These are phyloP conservation scores for Rosa rugosa DNA, from an alignment of 306 rosid species.

Conservation along the genomic window DNA sequence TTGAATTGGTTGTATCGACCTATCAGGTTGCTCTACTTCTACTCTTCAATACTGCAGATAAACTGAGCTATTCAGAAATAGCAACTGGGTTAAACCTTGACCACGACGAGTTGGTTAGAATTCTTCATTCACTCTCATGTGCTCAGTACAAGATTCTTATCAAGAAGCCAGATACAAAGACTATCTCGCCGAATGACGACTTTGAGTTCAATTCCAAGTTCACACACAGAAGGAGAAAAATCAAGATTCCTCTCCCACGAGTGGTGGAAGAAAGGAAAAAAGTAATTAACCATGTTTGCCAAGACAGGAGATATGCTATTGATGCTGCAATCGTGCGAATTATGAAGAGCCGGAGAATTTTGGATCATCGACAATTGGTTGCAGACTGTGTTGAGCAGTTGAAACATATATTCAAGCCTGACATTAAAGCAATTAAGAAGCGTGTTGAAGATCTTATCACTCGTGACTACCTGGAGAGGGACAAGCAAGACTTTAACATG, in stretches of 20 bases:
- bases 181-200: too few species aligned
- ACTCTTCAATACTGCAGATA: constrained; percentile 57
- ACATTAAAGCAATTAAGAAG: constrained; percentile 4
- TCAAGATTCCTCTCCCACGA: constrained; percentile 68
- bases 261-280: constrained; percentile 54
- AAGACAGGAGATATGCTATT: constrained; percentile 62
- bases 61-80: constrained; percentile 59
- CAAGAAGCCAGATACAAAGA: constrained; percentile 48
- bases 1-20: constrained; percentile 61
- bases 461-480: constrained; percentile 65
- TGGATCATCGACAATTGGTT: constrained; percentile 54
- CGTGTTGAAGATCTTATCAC: constrained; percentile 52
- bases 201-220: too few species aligned
- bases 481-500: constrained; percentile 39
- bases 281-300: constrained; percentile 59
- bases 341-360: constrained; percentile 63
- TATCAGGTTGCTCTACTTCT: constrained; percentile 66
- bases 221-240: constrained; percentile 27
- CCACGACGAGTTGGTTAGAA: constrained; percentile 48
- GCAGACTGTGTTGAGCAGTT: constrained; percentile 58
- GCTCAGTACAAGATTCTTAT: constrained; percentile 60
- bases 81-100: constrained; percentile 54
- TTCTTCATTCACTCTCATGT: constrained; percentile 66
- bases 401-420: constrained; percentile 71
- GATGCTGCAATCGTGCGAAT: constrained; percentile 75